Conservation (phyloP, 2,329 filamentous ascomycete species). For the Clonostachys sp. region DNA sequence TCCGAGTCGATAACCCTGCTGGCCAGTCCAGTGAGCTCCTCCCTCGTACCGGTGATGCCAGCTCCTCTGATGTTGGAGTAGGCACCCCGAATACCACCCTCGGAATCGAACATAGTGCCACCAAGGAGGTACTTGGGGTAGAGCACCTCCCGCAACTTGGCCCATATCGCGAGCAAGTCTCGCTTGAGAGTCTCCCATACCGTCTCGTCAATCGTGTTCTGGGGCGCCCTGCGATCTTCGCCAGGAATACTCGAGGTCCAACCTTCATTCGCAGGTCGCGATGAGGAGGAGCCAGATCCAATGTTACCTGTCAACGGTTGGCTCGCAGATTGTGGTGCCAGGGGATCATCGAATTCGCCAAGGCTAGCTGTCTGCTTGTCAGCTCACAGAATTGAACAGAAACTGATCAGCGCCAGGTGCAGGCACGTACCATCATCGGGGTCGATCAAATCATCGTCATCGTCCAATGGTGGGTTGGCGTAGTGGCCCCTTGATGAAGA, state of each 20-base stretch:
- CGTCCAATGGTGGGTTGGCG: conserved; percentile 54
- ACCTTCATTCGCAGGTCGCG: conserved; percentile 60
- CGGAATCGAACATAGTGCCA: conserved; percentile 57
- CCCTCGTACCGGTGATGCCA: conserved; percentile 53
- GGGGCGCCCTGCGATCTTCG: conserved; percentile 83
- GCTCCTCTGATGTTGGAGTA: conserved; percentile 58
- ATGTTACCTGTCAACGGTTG: conserved; percentile 84
- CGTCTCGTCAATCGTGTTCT: conserved; percentile 93
- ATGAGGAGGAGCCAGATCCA: conserved; percentile 51
- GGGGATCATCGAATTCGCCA: conserved; percentile 88
- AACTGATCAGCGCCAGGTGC: not conserved
- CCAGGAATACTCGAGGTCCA: conserved; percentile 89
- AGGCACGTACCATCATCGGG: conserved; percentile 64
- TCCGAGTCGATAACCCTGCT: conserved; percentile 62
- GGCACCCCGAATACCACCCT: conserved; percentile 51
- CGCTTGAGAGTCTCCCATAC: conserved; percentile 97
- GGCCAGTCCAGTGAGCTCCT: conserved; percentile 57
- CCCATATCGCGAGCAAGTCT: conserved; percentile 90
- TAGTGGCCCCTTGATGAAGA: conserved; percentile 51
- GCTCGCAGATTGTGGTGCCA: conserved; percentile 63
- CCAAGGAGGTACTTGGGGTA: conserved; percentile 91
- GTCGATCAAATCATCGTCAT: conserved; percentile 74
- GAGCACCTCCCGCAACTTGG: conserved; percentile 95
- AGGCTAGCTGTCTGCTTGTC: conserved; percentile 60
- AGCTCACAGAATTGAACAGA: conserved; percentile 3